phyloP scores from a whole-genome alignment of 805 yeast species.

The Zygosaccharomyces rouxii region DNA sequence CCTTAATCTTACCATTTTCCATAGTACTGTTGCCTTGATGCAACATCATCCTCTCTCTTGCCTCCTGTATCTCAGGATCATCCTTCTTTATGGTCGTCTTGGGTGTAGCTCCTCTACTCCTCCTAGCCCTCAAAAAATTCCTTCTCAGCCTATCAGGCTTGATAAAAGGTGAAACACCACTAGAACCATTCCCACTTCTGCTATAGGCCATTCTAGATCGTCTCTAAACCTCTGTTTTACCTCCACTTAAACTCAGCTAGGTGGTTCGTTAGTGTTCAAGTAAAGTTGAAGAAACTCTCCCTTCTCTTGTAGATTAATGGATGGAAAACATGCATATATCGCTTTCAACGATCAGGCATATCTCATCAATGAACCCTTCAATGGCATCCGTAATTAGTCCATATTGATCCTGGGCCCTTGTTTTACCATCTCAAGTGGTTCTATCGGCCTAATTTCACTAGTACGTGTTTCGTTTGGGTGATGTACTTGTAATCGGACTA shows the following conservation, averaged over 20 bases:
- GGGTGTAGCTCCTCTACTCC: constrained; percentile 20
- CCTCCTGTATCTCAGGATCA: constrained; percentile 31
- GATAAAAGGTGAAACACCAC: constrained; percentile 35
- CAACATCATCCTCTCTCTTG: constrained; percentile 25
- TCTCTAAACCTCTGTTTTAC: background rate
- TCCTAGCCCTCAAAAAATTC: constrained; percentile 31
- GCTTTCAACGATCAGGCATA: background rate
- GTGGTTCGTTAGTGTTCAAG: background rate
- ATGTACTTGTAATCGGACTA: too few species aligned
- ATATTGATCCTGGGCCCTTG: background rate
- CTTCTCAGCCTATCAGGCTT: constrained; percentile 36
- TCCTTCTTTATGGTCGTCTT: constrained; percentile 31
- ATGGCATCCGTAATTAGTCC: background rate
- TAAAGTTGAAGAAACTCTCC: background rate
- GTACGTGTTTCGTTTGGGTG: too few species aligned
- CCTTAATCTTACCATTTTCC: constrained; percentile 8
- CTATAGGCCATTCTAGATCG: constrained; percentile 7
- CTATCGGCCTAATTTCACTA: background rate
- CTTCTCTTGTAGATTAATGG: background rate
- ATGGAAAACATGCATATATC: background rate
- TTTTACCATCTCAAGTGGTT: background rate
- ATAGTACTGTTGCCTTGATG: constrained; percentile 12
- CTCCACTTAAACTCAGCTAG: background rate
- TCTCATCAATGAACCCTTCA: background rate
- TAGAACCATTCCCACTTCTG: constrained; percentile 17